These are phyloP conservation scores for Lithospermum erythrorhizon DNA, from an alignment of 257 asterid genomes.

Conservation along the genomic window DNA sequence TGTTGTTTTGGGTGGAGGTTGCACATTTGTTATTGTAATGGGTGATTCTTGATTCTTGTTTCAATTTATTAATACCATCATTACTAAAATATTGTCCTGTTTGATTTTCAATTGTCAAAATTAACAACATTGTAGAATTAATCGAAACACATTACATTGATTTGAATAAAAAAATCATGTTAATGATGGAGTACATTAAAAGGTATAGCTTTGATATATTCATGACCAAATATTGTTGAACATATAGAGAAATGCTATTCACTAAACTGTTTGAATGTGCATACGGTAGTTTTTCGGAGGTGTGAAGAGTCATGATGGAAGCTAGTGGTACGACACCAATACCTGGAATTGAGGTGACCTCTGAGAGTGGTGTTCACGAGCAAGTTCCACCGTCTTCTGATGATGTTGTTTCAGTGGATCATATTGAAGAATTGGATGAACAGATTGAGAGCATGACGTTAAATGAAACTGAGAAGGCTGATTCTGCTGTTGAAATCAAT, in stretches of 20 bases:
- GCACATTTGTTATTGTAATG: not conserved
- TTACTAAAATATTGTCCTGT: not conserved
- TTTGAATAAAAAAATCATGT: no score
- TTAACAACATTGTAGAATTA: no score
- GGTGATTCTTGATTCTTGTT: not conserved
- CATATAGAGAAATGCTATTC: not conserved
- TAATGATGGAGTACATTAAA: no score
- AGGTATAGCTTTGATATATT: no score
- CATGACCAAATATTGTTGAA: no score
- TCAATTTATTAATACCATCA: no score
- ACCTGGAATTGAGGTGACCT: constrained; percentile 22
- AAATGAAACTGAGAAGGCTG: constrained; percentile 15
- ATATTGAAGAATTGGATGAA: constrained; percentile 14
- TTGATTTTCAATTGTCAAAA: no score
- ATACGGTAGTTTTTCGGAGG: not conserved
- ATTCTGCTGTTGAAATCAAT: constrained; percentile 16
- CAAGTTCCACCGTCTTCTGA: constrained; percentile 5
- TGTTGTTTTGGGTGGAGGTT: not conserved
- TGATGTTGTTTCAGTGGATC: constrained; percentile 10
- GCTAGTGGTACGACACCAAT: constrained; percentile 10
- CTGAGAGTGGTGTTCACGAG: constrained; percentile 22
- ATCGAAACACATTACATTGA: no score
- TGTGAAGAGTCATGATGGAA: constrained; percentile 20
- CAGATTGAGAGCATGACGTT: constrained; percentile 12
- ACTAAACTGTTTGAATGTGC: constrained; percentile 4